Evolutionary conservation across 2,329 filamentous ascomycete species (phyloP).

Genomic region (Endothia cerciana): DNA sequence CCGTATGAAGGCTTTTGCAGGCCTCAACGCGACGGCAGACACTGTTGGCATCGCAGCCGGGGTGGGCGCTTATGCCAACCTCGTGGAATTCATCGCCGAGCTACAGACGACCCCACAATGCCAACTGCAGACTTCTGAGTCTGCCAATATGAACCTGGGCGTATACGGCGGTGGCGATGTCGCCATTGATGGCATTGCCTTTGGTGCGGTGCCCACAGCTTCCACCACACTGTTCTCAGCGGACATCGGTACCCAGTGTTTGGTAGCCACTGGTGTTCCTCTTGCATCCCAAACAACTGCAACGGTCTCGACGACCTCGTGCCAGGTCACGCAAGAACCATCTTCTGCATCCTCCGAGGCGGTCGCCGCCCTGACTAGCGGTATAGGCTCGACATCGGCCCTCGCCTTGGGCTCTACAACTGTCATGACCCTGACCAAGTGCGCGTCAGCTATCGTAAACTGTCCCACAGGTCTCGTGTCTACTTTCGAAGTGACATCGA

Average conservation of each 20-base stretch:
- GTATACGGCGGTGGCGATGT: constrained; percentile 13
- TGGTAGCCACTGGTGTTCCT: constrained; percentile 2
- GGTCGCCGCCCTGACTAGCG: not conserved
- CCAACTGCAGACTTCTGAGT: constrained; percentile 15
- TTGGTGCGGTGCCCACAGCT: constrained; percentile 17
- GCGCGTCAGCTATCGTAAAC: constrained; percentile 16
- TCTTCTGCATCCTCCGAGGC: not conserved
- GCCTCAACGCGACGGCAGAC: constrained; percentile 8
- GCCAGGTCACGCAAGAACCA: not conserved
- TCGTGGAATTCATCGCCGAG: constrained; percentile 23
- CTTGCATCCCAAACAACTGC: not conserved
- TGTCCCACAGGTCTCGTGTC: constrained; percentile 16
- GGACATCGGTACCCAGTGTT: constrained; percentile 18
- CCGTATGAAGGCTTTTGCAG: constrained; percentile 13
- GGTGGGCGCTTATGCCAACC: constrained; percentile 19
- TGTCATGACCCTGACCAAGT: constrained; percentile 14
- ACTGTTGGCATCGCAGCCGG: constrained; percentile 1
- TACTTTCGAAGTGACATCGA: constrained; percentile 10
- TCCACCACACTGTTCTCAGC: constrained; percentile 23
- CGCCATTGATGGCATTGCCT: not conserved
- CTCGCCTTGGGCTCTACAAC: not conserved
- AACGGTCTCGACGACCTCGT: not conserved
- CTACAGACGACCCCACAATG: constrained; percentile 4
- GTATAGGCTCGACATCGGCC: too few species aligned
- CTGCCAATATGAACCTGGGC: constrained; percentile 20